Conservation (phyloP, 306 rosid species). For the Luffa acutangula region DNA sequence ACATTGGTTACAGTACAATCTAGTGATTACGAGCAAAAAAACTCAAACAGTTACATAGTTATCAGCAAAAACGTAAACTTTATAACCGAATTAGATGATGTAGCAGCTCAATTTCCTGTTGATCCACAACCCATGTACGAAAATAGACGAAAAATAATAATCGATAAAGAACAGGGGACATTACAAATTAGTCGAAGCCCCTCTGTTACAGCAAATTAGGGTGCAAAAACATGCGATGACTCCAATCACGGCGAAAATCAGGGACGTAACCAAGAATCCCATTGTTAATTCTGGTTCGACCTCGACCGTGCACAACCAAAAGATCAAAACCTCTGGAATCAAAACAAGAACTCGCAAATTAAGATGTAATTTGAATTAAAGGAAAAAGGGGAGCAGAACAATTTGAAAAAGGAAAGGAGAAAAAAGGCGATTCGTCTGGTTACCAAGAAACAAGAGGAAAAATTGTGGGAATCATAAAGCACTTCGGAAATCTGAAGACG, state of each 20-base stretch:
- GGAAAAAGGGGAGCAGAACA: background rate
- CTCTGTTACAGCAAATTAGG: conserved; percentile 73
- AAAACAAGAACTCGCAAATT: background rate
- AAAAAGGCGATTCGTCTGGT: background rate
- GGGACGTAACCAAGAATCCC: conserved; percentile 75
- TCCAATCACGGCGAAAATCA: conserved; percentile 59
- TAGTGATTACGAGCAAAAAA: background rate
- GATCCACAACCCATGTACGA: background rate
- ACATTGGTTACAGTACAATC: background rate
- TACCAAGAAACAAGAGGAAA: conserved; percentile 3
- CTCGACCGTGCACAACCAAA: conserved; percentile 1
- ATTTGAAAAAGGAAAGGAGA: background rate
- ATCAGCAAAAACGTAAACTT: background rate
- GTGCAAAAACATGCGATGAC: conserved; percentile 62
- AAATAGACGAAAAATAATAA: background rate
- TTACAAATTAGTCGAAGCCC: conserved; percentile 76
- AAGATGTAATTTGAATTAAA: background rate
- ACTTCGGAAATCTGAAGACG: background rate
- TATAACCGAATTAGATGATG: background rate
- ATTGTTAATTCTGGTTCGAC: conserved; percentile 42
- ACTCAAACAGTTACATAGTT: background rate
- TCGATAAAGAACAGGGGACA: background rate
- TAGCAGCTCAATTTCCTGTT: background rate
- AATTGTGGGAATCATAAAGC: background rate
- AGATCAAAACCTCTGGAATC: conserved; percentile 26